Percentiles rank a stretch among this genome's conserved stretches.
Evolutionary conservation across 345 rosid species (phyloP).

Genomic region (Xanthoceras sorbifolium): DNA sequence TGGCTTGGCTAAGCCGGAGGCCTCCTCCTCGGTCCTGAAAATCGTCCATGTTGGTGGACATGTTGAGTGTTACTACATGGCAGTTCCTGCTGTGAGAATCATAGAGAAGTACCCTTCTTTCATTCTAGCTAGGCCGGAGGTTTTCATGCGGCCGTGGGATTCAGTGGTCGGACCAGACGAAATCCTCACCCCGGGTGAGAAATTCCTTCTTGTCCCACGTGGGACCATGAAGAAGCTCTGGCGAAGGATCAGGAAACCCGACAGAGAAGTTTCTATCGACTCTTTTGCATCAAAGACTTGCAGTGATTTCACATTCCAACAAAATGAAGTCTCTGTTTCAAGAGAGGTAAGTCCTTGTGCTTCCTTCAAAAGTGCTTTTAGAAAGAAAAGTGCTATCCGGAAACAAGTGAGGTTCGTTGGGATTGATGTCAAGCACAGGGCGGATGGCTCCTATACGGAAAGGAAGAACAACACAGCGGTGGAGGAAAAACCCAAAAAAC

Average conservation of each 20-base stretch:
- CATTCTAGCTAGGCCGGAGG: conserved; percentile 45
- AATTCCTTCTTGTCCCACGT: conserved; percentile 38
- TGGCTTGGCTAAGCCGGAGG: neutral
- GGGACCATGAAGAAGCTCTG: conserved; percentile 46
- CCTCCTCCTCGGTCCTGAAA: conserved; percentile 23
- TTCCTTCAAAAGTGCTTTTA: neutral
- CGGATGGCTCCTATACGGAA: neutral
- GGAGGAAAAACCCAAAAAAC: conserved; percentile 1
- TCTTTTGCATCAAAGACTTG: conserved; percentile 10
- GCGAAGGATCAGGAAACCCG: conserved; percentile 20
- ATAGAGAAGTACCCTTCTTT: conserved; percentile 45
- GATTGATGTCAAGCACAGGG: conserved; percentile 28
- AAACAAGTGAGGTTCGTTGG: conserved; percentile 36
- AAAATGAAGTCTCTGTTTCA: conserved; percentile 13
- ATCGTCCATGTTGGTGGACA: conserved; percentile 44
- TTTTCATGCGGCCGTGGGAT: conserved; percentile 51
- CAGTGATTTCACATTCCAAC: neutral
- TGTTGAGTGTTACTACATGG: conserved; percentile 43
- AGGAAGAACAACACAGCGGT: conserved; percentile 3
- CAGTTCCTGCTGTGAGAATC: conserved; percentile 39
- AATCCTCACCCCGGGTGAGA: conserved; percentile 44
- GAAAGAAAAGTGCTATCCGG: conserved; percentile 12
- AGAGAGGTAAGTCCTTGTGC: neutral
- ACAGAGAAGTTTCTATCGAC: neutral
- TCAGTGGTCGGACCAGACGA: conserved; percentile 40